Base-by-base conservation (phyloP, 2,329 filamentous ascomycete species). In the Phaeosphaeriaceae sp. region DNA sequence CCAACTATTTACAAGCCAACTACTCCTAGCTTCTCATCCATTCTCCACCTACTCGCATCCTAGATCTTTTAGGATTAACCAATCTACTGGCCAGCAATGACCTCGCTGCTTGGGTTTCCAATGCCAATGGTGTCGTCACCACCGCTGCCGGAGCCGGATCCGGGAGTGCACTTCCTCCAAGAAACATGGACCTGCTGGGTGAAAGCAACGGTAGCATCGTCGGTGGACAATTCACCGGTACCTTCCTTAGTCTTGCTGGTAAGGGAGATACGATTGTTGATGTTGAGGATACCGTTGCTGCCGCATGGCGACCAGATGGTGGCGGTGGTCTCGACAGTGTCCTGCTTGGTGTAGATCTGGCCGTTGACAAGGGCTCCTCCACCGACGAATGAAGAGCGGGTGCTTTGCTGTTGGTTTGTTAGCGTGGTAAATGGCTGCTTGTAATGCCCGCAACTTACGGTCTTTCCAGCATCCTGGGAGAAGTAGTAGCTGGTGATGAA, bases 281-380 rank as follows among this genome's bases (percentile, higher is more conserved):
- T 61, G 48, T 70, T 70, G 34, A 71, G 57, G 41, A 71, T 63
- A 12, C 68, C 68, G 38, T 54, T 67, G 46, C 50, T 61, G 47
- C 68, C 68, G 53, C 68, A 71, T 0, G 68, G 68, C 7, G 66
- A 70, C 68, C 68, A 71, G 49, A 70, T 58, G 34, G 62, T 64
- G 2, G 67, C 64, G 0, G 67, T 70, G 12, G 68, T 69, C 60
- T 71, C 68, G 36, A 71, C 50, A 11, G 63, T 61, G 61, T 81
- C 79, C 39, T 74, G 73, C 67, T 78, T 76, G 54, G 69, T 68
- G 69, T 81, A 81, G 65, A 80, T 67, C 28, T 67, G 59, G 42
- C 64, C 72, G 33, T 66, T 63, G 40, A 56, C 61, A 26, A 78
- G 77, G 16, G 73, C 74, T 12, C 66, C 70, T 63, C 78, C 63